Evolutionary conservation across 352 stramenopile species (phyloP).

Genomic region (Phytophthora agathidicida): DNA sequence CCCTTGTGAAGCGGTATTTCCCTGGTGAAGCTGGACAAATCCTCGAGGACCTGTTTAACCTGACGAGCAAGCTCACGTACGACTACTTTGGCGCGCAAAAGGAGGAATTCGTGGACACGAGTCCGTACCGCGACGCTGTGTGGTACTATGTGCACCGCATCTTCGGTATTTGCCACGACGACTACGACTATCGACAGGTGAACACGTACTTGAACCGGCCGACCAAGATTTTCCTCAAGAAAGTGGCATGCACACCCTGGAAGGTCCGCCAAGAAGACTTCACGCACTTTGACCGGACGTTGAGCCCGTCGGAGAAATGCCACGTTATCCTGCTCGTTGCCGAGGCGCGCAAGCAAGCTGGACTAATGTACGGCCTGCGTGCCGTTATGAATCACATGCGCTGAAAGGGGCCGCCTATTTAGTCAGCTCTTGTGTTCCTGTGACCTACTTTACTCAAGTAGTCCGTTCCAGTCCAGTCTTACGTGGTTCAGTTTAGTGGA

Average conservation of each 20-base stretch:
- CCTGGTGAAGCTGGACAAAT: slow-evolving; percentile 81
- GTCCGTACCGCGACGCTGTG: slow-evolving; percentile 81
- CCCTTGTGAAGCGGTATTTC: slow-evolving; percentile 86
- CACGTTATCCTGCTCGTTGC: slow-evolving; percentile 85
- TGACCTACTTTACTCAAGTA: slow-evolving; percentile 18
- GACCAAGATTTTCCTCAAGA: slow-evolving; percentile 90
- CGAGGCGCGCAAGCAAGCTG: slow-evolving; percentile 86
- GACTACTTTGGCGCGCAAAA: slow-evolving; percentile 71
- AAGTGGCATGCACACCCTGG: slow-evolving; percentile 86
- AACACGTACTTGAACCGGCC: slow-evolving; percentile 84
- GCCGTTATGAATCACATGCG: slow-evolving; percentile 90
- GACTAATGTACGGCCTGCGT: slow-evolving; percentile 86
- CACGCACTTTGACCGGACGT: slow-evolving; percentile 82
- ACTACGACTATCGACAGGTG: slow-evolving; percentile 88
- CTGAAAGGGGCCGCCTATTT: slow-evolving; percentile 38
- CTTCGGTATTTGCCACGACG: slow-evolving; percentile 89
- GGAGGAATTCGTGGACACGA: slow-evolving; percentile 73
- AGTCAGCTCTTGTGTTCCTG: slow-evolving; percentile 22
- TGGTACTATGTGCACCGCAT: slow-evolving; percentile 91
- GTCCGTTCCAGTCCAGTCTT: slow-evolving; percentile 34
- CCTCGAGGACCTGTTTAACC: slow-evolving; percentile 86
- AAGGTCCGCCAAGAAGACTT: slow-evolving; percentile 84
- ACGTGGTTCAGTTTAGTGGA: slow-evolving; percentile 26
- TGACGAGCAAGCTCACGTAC: slow-evolving; percentile 87
- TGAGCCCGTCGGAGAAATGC: slow-evolving; percentile 85